A percentile compares a stretch with the other conserved stretches of the same genome.
These are phyloP conservation scores for Gorgonomyces haynaldii DNA, from an alignment of 192 early-diverging fungal genomes.

Conservation along the genomic window DNA sequence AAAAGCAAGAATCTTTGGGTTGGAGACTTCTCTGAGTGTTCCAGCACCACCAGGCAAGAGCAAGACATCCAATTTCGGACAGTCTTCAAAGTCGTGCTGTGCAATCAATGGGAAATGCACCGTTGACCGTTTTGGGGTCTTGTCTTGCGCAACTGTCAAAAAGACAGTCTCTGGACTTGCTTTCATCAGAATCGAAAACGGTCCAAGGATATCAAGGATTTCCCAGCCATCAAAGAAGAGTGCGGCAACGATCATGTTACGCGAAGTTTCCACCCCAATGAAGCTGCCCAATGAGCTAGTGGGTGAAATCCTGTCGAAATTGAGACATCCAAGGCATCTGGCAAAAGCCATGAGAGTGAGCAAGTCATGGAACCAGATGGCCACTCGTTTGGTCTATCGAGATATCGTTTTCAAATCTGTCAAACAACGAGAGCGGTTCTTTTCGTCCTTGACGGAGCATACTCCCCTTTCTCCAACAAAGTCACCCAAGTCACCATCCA, in stretches of 20 bases:
- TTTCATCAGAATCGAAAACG: slow-evolving; percentile 13
- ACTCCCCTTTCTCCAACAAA: too few relatives aligned
- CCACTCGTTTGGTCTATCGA: too few relatives aligned
- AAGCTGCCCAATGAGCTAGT: too few relatives aligned
- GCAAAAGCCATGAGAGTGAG: too few relatives aligned
- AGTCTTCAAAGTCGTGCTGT: slow-evolving; percentile 6
- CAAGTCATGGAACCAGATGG: too few relatives aligned
- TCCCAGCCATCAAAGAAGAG: slow-evolving; percentile 17
- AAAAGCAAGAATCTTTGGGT: slow-evolving; percentile 15
- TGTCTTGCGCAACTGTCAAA: not conserved
- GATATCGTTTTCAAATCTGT: too few relatives aligned
- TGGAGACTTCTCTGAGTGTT: slow-evolving; percentile 1
- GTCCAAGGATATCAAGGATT: slow-evolving; percentile 18
- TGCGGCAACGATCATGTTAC: not conserved
- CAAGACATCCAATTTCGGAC: slow-evolving; percentile 21
- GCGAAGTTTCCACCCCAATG: too few relatives aligned
- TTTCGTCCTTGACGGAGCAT: too few relatives aligned
- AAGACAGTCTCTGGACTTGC: slow-evolving; percentile 3
- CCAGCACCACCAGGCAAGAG: slow-evolving; percentile 25
- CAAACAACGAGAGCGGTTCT: too few relatives aligned
- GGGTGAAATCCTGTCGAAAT: too few relatives aligned
- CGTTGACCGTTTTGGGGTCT: not conserved
- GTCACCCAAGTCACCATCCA: too few relatives aligned
- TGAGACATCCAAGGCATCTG: too few relatives aligned
- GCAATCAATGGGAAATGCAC: slow-evolving; percentile 5